Evolutionary conservation across 371 early-diverging fungal species (phyloP).

Genomic region (Syncephalastrum monosporum): DNA sequence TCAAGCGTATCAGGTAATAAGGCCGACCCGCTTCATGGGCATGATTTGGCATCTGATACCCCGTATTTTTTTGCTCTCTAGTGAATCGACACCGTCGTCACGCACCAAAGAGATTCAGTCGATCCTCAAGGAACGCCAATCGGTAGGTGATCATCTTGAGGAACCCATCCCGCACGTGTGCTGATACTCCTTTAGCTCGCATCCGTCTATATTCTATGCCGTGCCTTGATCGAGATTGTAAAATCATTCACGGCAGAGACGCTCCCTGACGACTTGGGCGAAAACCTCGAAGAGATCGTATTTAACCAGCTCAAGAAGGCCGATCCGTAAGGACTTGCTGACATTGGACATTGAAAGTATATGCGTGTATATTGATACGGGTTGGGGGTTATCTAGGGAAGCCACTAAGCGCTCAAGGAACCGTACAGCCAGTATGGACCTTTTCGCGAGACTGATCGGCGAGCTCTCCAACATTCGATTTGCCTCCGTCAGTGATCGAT

Average conservation of each 20-base stretch:
- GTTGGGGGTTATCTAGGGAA: constrained; percentile 47
- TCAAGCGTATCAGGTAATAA: constrained; percentile 44
- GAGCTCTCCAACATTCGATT: constrained; percentile 86
- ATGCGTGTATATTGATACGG: background rate
- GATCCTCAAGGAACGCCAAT: constrained; percentile 50
- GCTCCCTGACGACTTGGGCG: constrained; percentile 83
- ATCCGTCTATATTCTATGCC: constrained; percentile 86
- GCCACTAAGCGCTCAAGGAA: constrained; percentile 76
- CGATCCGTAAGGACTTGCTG: constrained; percentile 81
- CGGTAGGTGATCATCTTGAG: constrained; percentile 23
- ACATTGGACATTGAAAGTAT: background rate
- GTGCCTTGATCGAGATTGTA: constrained; percentile 84
- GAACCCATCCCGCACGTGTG: background rate
- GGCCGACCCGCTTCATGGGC: constrained; percentile 3
- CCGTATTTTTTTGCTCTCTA: constrained; percentile 5
- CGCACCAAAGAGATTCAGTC: constrained; percentile 40
- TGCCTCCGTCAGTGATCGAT: constrained; percentile 91
- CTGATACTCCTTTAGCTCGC: constrained; percentile 56
- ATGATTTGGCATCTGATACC: background rate
- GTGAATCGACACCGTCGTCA: constrained; percentile 45
- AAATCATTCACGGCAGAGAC: constrained; percentile 69
- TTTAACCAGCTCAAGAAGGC: constrained; percentile 86
- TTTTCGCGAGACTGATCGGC: constrained; percentile 89
- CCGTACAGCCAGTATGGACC: constrained; percentile 82
- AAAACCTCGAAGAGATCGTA: constrained; percentile 88